Evolutionary conservation across 257 asterid species (phyloP).

Genomic region (Solanum verrucosum): DNA sequence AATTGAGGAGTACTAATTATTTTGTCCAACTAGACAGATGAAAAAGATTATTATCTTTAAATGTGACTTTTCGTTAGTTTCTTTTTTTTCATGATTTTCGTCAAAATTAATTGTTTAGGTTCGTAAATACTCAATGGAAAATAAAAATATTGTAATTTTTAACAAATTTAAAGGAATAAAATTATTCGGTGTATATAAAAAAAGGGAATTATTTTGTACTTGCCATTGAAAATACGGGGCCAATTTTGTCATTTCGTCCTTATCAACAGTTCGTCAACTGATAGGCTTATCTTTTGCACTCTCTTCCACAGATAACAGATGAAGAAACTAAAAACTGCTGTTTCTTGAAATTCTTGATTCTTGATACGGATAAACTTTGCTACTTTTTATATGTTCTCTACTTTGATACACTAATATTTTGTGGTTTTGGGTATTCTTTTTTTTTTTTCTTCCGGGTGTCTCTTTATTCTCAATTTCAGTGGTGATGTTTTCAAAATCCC

Average conservation of each 20-base stretch:
- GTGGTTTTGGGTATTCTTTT: not conserved
- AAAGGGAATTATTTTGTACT: not conserved
- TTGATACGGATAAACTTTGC: not conserved
- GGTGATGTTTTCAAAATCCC: not conserved
- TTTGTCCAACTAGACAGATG: not conserved
- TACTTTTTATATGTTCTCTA: not conserved
- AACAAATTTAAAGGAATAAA: not conserved
- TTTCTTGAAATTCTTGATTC: not conserved
- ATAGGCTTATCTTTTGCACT: not conserved
- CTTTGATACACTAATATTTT: not conserved
- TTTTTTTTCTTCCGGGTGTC: not conserved
- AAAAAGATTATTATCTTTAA: not conserved
- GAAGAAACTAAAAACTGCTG: not conserved
- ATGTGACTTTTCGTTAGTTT: not conserved
- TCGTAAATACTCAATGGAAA: not conserved
- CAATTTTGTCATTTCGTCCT: not conserved
- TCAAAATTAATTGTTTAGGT: not conserved
- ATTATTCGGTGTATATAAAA: not conserved
- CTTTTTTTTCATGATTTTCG: not conserved
- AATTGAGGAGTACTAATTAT: not conserved
- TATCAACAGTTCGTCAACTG: not conserved
- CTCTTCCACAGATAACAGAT: not conserved
- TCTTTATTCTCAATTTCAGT: not conserved
- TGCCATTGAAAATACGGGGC: not conserved
- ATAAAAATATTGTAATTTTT: too few relatives aligned